Percentiles rank a stretch among this genome's conserved stretches.
Evolutionary conservation across 176 grass and related monocot species (phyloP).

Genomic region (Aegilops sharonensis): DNA sequence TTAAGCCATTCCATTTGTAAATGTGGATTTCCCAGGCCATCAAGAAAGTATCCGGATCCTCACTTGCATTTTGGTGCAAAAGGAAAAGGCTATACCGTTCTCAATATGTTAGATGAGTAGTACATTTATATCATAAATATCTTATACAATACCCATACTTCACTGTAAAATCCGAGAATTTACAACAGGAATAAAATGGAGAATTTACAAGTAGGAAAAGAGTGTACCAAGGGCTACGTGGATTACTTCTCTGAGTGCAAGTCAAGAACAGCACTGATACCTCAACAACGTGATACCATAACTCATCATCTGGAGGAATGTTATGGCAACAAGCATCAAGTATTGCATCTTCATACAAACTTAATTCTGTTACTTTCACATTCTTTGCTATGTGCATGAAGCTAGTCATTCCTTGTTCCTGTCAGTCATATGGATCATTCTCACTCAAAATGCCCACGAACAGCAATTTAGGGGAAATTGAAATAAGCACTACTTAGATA

Average conservation of each 20-base stretch:
- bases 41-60: neutral
- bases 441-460: neutral
- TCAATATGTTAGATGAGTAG: neutral
- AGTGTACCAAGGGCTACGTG: constrained; percentile 72
- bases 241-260: constrained; percentile 62
- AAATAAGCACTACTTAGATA: neutral
- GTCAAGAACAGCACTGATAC: constrained; percentile 74
- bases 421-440: constrained; percentile 6
- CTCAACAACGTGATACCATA: constrained; percentile 69
- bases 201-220: neutral
- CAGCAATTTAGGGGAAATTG: neutral
- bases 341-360: constrained; percentile 83
- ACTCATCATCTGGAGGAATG: constrained; percentile 69
- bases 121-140: neutral
- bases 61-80: neutral
- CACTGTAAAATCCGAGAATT: neutral
- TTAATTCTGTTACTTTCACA: constrained; percentile 71
- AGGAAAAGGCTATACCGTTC: neutral
- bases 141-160: neutral
- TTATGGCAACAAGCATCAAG: constrained; percentile 81
- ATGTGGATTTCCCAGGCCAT: neutral
- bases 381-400: constrained; percentile 78
- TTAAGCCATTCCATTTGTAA: neutral
- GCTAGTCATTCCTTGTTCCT: constrained; percentile 77
- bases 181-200: neutral